A percentile compares a stretch with the other conserved stretches of the same genome.
These are phyloP conservation scores for Cryphonectria carpinicola DNA, from an alignment of 2,329 filamentous ascomycete species.

Conservation along the genomic window DNA sequence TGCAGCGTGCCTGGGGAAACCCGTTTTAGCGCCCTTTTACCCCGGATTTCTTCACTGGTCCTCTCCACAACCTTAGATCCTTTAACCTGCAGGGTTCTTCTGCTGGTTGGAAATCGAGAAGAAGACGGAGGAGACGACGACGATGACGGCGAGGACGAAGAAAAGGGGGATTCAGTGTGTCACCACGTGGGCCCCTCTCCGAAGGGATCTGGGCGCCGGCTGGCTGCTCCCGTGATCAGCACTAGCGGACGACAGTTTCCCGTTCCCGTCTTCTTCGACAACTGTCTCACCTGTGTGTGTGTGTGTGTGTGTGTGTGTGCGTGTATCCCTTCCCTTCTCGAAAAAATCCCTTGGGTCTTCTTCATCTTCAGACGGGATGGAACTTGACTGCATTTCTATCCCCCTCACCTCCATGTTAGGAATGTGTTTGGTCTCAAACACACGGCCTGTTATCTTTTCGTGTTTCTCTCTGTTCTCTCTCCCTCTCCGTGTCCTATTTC, in stretches of 20 bases:
- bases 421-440: not conserved
- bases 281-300: not conserved
- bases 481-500: not conserved
- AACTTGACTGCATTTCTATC: not conserved
- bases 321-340: not conserved
- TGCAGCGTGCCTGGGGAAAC: conserved; percentile 8
- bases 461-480: not conserved
- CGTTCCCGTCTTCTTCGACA: not conserved
- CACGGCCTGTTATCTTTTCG: not conserved
- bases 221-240: conserved; percentile 8
- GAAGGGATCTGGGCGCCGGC: not conserved
- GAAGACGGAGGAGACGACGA: not conserved
- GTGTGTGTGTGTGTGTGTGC: not conserved
- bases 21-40: conserved; percentile 14
- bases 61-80: conserved; percentile 1
- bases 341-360: not conserved
- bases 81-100: not conserved
- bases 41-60: conserved; percentile 9
- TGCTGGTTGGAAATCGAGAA: not conserved
- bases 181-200: too few relatives aligned
- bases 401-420: not conserved
- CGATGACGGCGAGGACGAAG: not conserved
- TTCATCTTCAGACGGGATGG: not conserved
- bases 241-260: not conserved
- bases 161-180: not conserved